phyloP scores from a whole-genome alignment of 108 stramenopile species.

The Skeletonema costatum region DNA sequence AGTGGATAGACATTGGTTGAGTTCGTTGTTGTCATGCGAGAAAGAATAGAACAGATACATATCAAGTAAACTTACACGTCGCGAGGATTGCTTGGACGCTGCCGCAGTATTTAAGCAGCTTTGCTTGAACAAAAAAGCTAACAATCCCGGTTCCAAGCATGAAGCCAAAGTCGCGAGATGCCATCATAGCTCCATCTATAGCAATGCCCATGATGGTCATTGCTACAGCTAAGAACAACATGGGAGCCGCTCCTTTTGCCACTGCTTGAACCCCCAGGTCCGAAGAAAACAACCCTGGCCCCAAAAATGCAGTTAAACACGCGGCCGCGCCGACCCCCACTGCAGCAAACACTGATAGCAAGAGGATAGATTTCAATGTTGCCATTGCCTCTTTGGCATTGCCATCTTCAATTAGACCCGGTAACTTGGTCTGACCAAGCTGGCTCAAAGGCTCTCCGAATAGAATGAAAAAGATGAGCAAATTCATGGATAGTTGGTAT shows the following conservation, averaged over 20 bases:
- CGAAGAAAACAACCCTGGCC: slow-evolving; percentile 65
- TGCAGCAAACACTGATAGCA: slow-evolving; percentile 51
- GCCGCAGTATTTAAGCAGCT: slow-evolving; percentile 50
- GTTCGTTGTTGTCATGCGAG: neutral
- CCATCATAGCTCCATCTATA: slow-evolving; percentile 81
- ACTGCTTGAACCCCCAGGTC: slow-evolving; percentile 62
- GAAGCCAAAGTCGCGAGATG: slow-evolving; percentile 79
- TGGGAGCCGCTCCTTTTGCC: slow-evolving; percentile 61
- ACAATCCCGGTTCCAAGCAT: slow-evolving; percentile 61
- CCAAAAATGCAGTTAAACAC: slow-evolving; percentile 44
- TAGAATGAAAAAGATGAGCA: slow-evolving; percentile 74
- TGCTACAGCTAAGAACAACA: slow-evolving; percentile 65
- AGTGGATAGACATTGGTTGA: neutral
- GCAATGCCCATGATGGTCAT: slow-evolving; percentile 67
- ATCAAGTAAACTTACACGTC: slow-evolving; percentile 47
- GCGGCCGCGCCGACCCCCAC: slow-evolving; percentile 61
- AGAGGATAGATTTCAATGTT: slow-evolving; percentile 69
- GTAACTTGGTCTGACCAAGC: slow-evolving; percentile 74
- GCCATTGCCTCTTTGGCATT: slow-evolving; percentile 45
- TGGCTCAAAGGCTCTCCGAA: slow-evolving; percentile 85
- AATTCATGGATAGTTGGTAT: slow-evolving; percentile 74
- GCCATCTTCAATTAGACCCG: slow-evolving; percentile 60
- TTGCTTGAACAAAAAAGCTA: slow-evolving; percentile 61
- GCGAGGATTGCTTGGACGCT: slow-evolving; percentile 50
- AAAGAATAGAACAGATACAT: neutral